phyloP scores from a whole-genome alignment of 2,329 filamentous ascomycete genomes.

The Scytalidium sp. region DNA sequence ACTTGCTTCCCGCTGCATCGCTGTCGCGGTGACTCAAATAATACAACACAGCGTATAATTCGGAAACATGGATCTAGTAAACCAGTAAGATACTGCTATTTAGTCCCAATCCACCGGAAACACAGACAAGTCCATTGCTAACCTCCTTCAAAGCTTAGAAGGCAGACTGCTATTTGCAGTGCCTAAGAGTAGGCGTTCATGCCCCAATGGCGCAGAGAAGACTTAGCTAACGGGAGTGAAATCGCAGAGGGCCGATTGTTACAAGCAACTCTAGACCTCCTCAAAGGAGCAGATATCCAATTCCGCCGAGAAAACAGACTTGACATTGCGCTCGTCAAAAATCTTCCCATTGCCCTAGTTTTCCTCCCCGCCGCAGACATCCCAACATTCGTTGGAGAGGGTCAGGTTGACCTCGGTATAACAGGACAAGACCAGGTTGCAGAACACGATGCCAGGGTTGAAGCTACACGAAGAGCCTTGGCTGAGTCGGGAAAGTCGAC shows the following conservation, averaged over 20 bases:
- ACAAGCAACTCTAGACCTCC: conserved; percentile 81
- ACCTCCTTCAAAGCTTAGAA: conserved; percentile 65
- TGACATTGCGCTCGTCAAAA: conserved; percentile 97
- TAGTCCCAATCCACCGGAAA: conserved; percentile 44
- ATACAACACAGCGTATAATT: too few species aligned
- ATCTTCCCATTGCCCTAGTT: conserved; percentile 89
- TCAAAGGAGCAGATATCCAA: conserved; percentile 92
- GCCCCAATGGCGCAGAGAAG: conserved; percentile 6
- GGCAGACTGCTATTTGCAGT: conserved; percentile 93
- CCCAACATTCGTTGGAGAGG: conserved; percentile 94
- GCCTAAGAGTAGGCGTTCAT: conserved; percentile 79
- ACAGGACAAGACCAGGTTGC: conserved; percentile 90
- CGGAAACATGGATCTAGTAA: conserved; percentile 55
- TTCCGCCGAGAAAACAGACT: conserved; percentile 93
- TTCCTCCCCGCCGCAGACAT: conserved; percentile 98
- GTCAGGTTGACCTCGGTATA: conserved; percentile 89
- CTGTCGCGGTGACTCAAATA: too few species aligned
- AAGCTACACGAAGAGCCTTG: conserved; percentile 44
- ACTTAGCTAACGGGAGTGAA: conserved; percentile 12
- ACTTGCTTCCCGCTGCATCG: neutral
- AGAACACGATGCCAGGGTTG: conserved; percentile 74
- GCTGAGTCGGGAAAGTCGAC: conserved; percentile 44
- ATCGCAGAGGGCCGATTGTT: conserved; percentile 84
- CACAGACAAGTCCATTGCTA: conserved; percentile 40
- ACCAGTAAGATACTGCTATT: conserved; percentile 42